Conservation (phyloP, 768 basidiomycete genomes). For the Xerocomellus intermedius region DNA sequence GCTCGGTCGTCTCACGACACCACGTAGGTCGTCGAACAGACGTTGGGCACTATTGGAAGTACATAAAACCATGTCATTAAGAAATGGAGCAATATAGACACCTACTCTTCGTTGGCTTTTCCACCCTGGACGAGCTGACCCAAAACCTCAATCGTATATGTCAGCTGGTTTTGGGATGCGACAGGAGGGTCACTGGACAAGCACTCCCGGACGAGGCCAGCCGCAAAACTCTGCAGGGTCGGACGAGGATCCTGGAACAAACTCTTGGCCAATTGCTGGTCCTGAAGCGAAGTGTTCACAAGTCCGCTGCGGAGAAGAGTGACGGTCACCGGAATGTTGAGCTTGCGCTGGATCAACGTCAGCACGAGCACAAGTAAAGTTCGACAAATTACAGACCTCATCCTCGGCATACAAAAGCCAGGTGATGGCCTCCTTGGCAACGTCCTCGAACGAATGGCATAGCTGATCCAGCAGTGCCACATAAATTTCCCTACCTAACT, state of each 20-base stretch:
- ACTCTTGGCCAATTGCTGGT: slow-evolving; percentile 87
- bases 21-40: slow-evolving; percentile 81
- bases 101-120: slow-evolving; percentile 85
- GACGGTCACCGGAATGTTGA: slow-evolving; percentile 91
- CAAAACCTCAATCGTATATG: slow-evolving; percentile 77
- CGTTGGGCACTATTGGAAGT: slow-evolving; percentile 50
- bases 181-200: slow-evolving; percentile 78
- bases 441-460: slow-evolving; percentile 86
- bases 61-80: background rate
- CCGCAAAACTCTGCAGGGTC: slow-evolving; percentile 75
- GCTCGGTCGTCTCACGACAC: slow-evolving; percentile 52
- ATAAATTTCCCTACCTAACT: slow-evolving; percentile 90
- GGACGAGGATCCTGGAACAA: slow-evolving; percentile 76
- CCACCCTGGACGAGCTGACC: slow-evolving; percentile 67
- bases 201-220: slow-evolving; percentile 83
- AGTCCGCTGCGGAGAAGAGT: slow-evolving; percentile 84
- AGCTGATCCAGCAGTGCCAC: slow-evolving; percentile 86
- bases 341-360: slow-evolving; percentile 69
- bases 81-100: slow-evolving; percentile 13
- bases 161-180: slow-evolving; percentile 76
- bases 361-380: background rate
- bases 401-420: slow-evolving; percentile 98
- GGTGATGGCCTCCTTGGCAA: slow-evolving; percentile 93
- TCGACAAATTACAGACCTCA: slow-evolving; percentile 54
- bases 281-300: slow-evolving; percentile 72